These are phyloP conservation scores for Globisporangium lucens DNA, from an alignment of 352 stramenopile genomes.

Conservation along the genomic window DNA sequence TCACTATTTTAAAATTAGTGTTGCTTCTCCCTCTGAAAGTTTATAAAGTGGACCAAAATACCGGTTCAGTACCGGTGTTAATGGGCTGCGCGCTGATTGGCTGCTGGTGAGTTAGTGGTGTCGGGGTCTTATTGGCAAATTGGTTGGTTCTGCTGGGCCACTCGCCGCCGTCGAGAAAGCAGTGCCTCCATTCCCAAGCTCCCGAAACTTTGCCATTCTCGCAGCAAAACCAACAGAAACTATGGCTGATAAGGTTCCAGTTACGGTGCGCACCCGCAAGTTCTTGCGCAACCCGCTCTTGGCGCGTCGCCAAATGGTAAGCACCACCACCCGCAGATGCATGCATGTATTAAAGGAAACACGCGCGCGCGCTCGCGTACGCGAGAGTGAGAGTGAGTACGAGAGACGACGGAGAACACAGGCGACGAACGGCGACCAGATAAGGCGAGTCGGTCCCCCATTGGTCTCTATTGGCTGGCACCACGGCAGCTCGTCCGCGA, in stretches of 20 bases:
- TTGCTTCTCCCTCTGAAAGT: background rate
- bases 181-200: slow-evolving; percentile 5
- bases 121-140: slow-evolving; percentile 35
- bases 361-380: background rate
- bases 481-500: background rate
- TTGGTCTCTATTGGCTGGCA: background rate
- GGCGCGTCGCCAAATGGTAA: slow-evolving; percentile 96
- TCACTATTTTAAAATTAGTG: background rate
- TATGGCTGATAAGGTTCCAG: slow-evolving; percentile 91
- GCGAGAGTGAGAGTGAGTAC: background rate
- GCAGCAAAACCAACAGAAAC: slow-evolving; percentile 61
- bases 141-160: slow-evolving; percentile 75
- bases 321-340: slow-evolving; percentile 6
- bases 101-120: slow-evolving; percentile 24
- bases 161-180: background rate
- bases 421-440: background rate
- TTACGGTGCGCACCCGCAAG: slow-evolving; percentile 99
- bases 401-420: background rate
- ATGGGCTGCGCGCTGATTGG: slow-evolving; percentile 34
- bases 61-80: background rate
- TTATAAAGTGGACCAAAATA: background rate
- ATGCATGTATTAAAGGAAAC: background rate
- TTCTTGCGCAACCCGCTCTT: slow-evolving; percentile 98
- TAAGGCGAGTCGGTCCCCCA: background rate
- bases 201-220: slow-evolving; percentile 41